Evolutionary conservation across 2,329 filamentous ascomycete genomes (phyloP), one percentile per base, ranked within the genome.

Genomic region (Xylaria sp.): DNA sequence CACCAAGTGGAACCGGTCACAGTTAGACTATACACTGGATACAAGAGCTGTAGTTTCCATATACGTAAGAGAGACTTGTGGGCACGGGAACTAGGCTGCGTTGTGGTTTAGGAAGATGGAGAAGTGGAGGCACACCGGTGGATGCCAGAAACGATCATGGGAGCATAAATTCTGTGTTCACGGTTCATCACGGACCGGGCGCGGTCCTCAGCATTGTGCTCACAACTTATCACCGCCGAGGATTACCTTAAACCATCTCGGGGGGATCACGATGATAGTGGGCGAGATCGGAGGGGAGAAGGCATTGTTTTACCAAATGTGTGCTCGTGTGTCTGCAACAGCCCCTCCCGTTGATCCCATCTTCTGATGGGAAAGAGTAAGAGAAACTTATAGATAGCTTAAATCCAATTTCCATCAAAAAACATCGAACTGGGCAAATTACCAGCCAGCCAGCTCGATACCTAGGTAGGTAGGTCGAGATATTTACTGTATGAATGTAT

Each of bases 251-350:
- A 37, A 28, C 21, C 6, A n/a, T 14, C 15, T 5, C 15, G 23
- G 19, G 43, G 47, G 8, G 19, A 35, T 17, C 47, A 33, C 21
- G 19, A 51, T 38, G 43, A 28, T 7, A 51, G 25, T 19, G 14
- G 46, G 63, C 60, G 63, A 63, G 21, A 63, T 37, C 63, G 63
- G 63, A 63, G 55, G 19, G 31, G 51, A 40, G 21, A 15, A 50
- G 42, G 11, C 23, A 28, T 47, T 28, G 35, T 37, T 37, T 15
- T 37, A 37, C 12, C 35, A 37, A 11, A 31, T 31, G 28, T 31
- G 9, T 31, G 33, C n/a, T 9, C 12, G 23, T 31, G 15, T 43
- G 35, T 49, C 47, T 45, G 37, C 45, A 31, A 19, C n/a, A n/a
- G 15, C 33, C 37, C 40, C 7, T 21, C 21, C 37, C 2, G 14